Evolutionary conservation across 257 asterid genomes (phyloP).

Genomic region (Oldenlandia corymbosa): DNA sequence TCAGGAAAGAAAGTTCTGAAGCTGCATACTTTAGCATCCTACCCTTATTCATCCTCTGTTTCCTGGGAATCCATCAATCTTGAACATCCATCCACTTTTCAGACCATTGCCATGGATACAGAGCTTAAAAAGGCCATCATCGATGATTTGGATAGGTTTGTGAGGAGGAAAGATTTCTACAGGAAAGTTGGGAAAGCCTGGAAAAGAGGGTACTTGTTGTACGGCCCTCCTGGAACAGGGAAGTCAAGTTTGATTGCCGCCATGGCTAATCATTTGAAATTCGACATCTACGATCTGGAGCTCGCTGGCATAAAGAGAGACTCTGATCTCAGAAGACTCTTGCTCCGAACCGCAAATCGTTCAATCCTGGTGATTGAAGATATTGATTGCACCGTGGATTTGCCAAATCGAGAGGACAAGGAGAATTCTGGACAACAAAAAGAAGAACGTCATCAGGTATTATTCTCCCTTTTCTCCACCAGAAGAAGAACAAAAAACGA

Average conservation of each 20-base stretch:
- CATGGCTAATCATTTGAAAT: constrained; percentile 63
- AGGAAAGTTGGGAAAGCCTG: constrained; percentile 70
- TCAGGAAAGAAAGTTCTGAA: constrained; percentile 35
- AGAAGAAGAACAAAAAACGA: neutral
- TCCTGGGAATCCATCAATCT: constrained; percentile 58
- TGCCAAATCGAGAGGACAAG: constrained; percentile 39
- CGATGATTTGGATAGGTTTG: constrained; percentile 57
- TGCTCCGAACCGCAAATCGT: constrained; percentile 50
- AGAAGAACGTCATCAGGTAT: constrained; percentile 18
- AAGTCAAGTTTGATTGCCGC: constrained; percentile 73
- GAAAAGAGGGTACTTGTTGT: constrained; percentile 72
- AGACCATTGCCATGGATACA: constrained; percentile 55
- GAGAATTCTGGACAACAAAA: neutral
- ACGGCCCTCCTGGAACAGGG: constrained; percentile 81
- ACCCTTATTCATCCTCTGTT: neutral
- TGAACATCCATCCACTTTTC: constrained; percentile 70
- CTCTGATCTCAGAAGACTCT: constrained; percentile 55
- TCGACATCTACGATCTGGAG: constrained; percentile 68
- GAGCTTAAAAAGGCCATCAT: constrained; percentile 26
- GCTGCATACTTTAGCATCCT: constrained; percentile 35
- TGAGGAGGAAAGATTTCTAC: constrained; percentile 55
- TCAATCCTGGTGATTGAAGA: constrained; percentile 77
- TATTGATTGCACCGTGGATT: constrained; percentile 58
- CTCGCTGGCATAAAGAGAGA: constrained; percentile 44
- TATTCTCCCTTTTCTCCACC: too few species aligned